Percentiles rank a stretch among this genome's conserved stretches.
phyloP scores from a whole-genome alignment of 2,329 filamentous ascomycete genomes.

The Penicillium sp. region DNA sequence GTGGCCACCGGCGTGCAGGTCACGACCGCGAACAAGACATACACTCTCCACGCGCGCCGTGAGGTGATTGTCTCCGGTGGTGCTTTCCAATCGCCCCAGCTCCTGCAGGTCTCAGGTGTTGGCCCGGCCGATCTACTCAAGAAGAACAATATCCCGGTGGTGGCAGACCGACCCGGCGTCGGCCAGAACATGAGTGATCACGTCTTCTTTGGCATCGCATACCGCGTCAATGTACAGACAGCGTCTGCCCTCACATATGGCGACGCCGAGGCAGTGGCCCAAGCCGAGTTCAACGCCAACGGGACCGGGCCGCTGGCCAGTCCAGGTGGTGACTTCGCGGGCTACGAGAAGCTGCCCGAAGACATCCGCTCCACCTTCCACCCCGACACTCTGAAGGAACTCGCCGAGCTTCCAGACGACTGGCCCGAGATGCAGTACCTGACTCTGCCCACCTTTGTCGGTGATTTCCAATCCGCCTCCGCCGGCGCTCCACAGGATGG shows the following conservation, averaged over 20 bases:
- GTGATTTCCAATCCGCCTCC: too few species aligned
- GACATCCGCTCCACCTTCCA: background rate
- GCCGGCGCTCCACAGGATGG: conserved; percentile 25
- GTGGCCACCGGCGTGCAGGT: conserved; percentile 20
- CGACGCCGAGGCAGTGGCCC: background rate
- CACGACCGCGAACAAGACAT: background rate
- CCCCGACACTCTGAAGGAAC: background rate
- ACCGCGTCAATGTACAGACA: background rate
- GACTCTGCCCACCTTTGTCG: too few species aligned
- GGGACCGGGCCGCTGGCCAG: background rate
- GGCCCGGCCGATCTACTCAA: conserved; percentile 54
- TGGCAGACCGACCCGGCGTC: conserved; percentile 60
- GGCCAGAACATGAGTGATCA: conserved; percentile 64
- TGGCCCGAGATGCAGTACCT: background rate
- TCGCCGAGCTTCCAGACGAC: background rate
- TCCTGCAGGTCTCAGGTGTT: conserved; percentile 62
- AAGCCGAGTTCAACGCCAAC: background rate
- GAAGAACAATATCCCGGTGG: conserved; percentile 52
- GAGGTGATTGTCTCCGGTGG: conserved; percentile 52
- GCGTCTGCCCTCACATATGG: background rate
- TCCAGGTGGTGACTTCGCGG: background rate
- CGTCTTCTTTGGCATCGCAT: background rate
- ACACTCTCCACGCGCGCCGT: background rate
- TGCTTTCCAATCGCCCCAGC: conserved; percentile 61
- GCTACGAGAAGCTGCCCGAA: background rate